Conservation (phyloP, 139 green algal species). For the Coelastrella sp. region DNA sequence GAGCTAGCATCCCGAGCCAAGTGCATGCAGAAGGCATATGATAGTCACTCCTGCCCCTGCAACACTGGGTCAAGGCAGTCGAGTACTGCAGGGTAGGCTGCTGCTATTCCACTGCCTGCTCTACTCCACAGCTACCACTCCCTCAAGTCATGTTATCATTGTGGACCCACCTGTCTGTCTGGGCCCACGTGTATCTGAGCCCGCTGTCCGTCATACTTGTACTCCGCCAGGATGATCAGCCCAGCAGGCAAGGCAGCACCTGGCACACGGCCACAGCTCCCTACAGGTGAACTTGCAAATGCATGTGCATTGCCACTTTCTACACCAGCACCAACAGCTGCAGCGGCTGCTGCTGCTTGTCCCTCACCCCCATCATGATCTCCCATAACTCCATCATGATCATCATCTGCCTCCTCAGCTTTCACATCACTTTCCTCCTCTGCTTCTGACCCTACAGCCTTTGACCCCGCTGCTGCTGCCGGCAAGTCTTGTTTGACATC, state of each 20-base stretch:
- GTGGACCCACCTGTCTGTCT: slow-evolving; percentile 47
- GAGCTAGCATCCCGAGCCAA: no score
- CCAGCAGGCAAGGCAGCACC: neutral
- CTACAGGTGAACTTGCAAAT: neutral
- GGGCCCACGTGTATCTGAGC: slow-evolving; percentile 89
- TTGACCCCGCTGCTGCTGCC: slow-evolving; percentile 13
- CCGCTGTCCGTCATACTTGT: slow-evolving; percentile 93
- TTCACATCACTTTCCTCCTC: neutral
- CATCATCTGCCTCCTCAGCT: neutral
- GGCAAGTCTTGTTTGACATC: neutral
- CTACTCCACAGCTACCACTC: no score
- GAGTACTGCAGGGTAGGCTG: no score
- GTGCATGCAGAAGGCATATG: no score
- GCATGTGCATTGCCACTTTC: neutral
- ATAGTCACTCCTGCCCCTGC: no score
- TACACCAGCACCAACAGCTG: neutral
- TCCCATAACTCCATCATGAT: neutral
- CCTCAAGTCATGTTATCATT: no score
- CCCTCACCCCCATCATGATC: neutral
- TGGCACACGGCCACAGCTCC: neutral
- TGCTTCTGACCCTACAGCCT: neutral
- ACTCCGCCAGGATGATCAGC: slow-evolving; percentile 67
- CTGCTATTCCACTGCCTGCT: no score
- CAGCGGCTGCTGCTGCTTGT: neutral
- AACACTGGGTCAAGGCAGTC: no score